Evolutionary conservation across 2,329 filamentous ascomycete species (phyloP).

Genomic region (Colletotrichum echinochloae): DNA sequence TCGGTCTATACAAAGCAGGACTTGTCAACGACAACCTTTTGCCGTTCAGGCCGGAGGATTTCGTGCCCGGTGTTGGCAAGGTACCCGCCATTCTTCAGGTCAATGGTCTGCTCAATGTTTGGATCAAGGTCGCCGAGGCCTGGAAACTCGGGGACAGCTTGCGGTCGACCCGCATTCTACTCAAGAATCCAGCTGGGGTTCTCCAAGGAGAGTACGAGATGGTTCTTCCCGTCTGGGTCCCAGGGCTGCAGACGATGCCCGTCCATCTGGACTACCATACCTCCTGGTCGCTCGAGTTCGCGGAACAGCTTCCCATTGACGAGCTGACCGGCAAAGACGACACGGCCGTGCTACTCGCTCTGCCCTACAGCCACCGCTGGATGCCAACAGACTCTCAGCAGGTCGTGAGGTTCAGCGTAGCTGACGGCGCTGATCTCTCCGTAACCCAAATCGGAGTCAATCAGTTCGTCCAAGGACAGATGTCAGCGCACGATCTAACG

Average conservation of each 20-base stretch:
- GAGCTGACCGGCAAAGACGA: slow-evolving; percentile 52
- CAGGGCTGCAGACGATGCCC: slow-evolving; percentile 51
- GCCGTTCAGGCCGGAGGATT: slow-evolving; percentile 65
- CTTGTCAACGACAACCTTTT: slow-evolving; percentile 84
- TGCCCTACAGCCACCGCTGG: slow-evolving; percentile 64
- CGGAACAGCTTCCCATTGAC: slow-evolving; percentile 37
- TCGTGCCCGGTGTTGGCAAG: slow-evolving; percentile 52
- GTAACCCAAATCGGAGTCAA: slow-evolving; percentile 49
- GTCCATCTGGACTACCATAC: slow-evolving; percentile 55
- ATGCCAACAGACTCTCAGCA: slow-evolving; percentile 53
- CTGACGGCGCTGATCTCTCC: slow-evolving; percentile 44
- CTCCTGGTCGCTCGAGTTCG: slow-evolving; percentile 53
- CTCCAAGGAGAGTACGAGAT: slow-evolving; percentile 55
- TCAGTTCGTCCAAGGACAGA: slow-evolving; percentile 44
- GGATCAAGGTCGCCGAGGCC: slow-evolving; percentile 55
- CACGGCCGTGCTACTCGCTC: slow-evolving; percentile 57
- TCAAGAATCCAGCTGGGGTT: slow-evolving; percentile 47
- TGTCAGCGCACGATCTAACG: slow-evolving; percentile 40
- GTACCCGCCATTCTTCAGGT: slow-evolving; percentile 52
- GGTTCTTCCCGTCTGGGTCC: slow-evolving; percentile 57
- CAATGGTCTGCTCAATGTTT: slow-evolving; percentile 58
- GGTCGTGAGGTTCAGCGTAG: slow-evolving; percentile 56
- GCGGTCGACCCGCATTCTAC: slow-evolving; percentile 40
- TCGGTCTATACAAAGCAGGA: slow-evolving; percentile 74
- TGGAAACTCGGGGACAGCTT: slow-evolving; percentile 55